Conservation (phyloP, 2,329 filamentous ascomycete species). For the Epichloe glyceriae region DNA sequence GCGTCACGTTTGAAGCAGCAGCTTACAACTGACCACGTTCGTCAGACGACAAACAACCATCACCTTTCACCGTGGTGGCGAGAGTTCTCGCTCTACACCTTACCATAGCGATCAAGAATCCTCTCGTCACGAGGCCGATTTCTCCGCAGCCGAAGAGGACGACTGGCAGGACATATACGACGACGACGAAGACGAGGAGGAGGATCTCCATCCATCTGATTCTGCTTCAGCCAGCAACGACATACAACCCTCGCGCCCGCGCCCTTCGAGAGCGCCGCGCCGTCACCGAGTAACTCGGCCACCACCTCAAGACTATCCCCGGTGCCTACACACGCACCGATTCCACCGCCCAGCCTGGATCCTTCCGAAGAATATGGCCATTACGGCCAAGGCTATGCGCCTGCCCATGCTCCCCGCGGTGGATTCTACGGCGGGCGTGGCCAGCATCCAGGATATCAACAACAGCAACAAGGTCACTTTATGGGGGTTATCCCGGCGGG, state of each 20-base stretch:
- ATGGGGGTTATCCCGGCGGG: slow-evolving; percentile 24
- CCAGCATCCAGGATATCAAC: slow-evolving; percentile 28
- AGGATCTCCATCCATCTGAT: slow-evolving; percentile 43
- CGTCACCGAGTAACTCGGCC: slow-evolving; percentile 21
- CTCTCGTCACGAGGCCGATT: slow-evolving; percentile 19
- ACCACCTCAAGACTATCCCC: slow-evolving; percentile 26
- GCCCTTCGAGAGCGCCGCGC: slow-evolving; percentile 13
- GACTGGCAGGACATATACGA: slow-evolving; percentile 24
- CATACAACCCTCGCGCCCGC: slow-evolving; percentile 11
- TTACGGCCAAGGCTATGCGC: slow-evolving; percentile 11
- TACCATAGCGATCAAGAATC: slow-evolving; percentile 27
- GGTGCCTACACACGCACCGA: slow-evolving; percentile 24
- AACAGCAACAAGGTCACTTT: slow-evolving; percentile 34
- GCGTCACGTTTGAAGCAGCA: slow-evolving; percentile 4
- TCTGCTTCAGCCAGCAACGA: slow-evolving; percentile 39
- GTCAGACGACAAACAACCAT: slow-evolving; percentile 16
- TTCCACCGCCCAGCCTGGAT: slow-evolving; percentile 49
- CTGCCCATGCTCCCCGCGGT: slow-evolving; percentile 13
- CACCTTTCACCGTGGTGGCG: slow-evolving; percentile 15
- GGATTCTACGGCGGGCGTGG: slow-evolving; percentile 15
- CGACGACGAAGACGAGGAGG: slow-evolving; percentile 27
- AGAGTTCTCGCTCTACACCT: slow-evolving; percentile 20
- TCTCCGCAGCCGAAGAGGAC: slow-evolving; percentile 23
- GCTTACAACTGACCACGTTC: slow-evolving; percentile 15
- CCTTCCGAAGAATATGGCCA: slow-evolving; percentile 47